Conservation (phyloP, 148 eudicot species). For the Drosera capensis region DNA sequence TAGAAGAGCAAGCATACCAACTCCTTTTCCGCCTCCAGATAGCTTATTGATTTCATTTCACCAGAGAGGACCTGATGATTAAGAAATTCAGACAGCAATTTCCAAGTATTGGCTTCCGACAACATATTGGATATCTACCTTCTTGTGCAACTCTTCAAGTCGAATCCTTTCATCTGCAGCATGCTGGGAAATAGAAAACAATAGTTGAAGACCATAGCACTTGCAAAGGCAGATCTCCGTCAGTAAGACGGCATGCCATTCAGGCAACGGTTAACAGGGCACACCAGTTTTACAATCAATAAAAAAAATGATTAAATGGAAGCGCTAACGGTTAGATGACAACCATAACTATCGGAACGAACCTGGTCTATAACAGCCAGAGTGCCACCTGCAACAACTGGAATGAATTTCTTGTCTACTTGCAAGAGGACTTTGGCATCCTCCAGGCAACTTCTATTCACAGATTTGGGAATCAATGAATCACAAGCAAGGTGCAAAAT, state of each 20-base stretch:
- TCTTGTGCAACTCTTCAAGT: conserved; percentile 75
- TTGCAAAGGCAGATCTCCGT: neutral
- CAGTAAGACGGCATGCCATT: neutral
- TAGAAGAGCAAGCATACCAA: conserved; percentile 33
- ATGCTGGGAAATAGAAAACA: conserved; percentile 46
- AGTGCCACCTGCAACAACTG: conserved; percentile 61
- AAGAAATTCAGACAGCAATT: conserved; percentile 1
- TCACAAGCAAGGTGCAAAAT: conserved; percentile 55
- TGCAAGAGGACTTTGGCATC: conserved; percentile 69
- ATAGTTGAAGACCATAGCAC: no score
- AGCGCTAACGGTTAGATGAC: neutral
- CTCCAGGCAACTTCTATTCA: conserved; percentile 42
- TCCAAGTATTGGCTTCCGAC: neutral
- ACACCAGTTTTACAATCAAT: neutral
- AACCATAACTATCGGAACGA: neutral
- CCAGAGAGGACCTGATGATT: conserved; percentile 62
- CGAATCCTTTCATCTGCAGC: conserved; percentile 98
- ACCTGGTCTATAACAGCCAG: conserved; percentile 95
- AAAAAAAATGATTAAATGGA: neutral
- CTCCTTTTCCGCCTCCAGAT: conserved; percentile 68
- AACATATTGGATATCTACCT: conserved; percentile 27
- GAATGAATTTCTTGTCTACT: conserved; percentile 89
- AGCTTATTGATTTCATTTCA: conserved; percentile 55
- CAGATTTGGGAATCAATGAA: conserved; percentile 64
- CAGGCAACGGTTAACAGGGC: neutral